A percentile compares a stretch with the other conserved stretches of the same genome.
phyloP scores from a whole-genome alignment of 345 rosid genomes.

The Aethionema arabicum region DNA sequence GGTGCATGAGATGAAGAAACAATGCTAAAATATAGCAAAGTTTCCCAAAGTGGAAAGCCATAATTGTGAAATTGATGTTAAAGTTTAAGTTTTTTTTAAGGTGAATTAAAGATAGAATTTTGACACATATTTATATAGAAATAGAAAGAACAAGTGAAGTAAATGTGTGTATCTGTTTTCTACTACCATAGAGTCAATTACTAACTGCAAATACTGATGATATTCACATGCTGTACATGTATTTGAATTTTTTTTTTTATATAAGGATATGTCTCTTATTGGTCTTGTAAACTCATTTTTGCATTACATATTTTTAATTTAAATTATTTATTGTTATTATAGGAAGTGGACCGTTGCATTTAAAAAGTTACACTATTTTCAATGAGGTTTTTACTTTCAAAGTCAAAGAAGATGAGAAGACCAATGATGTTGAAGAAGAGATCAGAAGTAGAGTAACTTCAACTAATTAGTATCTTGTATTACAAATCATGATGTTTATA shows the following conservation, averaged over 20 bases:
- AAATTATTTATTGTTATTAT: neutral
- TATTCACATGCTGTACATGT: slow-evolving; percentile 1
- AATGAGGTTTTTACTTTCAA: slow-evolving; percentile 18
- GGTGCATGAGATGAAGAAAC: slow-evolving; percentile 15
- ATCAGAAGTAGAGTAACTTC: slow-evolving; percentile 15
- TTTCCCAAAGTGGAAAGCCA: slow-evolving; percentile 27
- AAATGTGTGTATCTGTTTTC: slow-evolving; percentile 54
- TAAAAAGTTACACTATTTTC: slow-evolving; percentile 19
- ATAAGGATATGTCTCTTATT: neutral
- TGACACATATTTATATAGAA: slow-evolving; percentile 22
- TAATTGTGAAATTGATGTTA: slow-evolving; percentile 1
- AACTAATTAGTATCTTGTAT: slow-evolving; percentile 24
- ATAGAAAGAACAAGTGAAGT: slow-evolving; percentile 32
- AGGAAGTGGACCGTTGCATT: slow-evolving; percentile 15
- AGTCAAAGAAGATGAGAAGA: slow-evolving; percentile 24
- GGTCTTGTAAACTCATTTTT: neutral
- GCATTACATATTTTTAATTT: neutral
- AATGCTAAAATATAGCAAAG: slow-evolving; percentile 5
- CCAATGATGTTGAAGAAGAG: slow-evolving; percentile 32
- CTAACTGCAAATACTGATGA: slow-evolving; percentile 1
- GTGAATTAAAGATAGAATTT: slow-evolving; percentile 10
- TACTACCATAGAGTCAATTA: slow-evolving; percentile 37
- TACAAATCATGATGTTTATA: slow-evolving; percentile 13
- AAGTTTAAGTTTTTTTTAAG: neutral
- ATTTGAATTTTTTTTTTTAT: neutral